phyloP scores from a whole-genome alignment of 2,329 filamentous ascomycete species.

The Aspergillus sp. region DNA sequence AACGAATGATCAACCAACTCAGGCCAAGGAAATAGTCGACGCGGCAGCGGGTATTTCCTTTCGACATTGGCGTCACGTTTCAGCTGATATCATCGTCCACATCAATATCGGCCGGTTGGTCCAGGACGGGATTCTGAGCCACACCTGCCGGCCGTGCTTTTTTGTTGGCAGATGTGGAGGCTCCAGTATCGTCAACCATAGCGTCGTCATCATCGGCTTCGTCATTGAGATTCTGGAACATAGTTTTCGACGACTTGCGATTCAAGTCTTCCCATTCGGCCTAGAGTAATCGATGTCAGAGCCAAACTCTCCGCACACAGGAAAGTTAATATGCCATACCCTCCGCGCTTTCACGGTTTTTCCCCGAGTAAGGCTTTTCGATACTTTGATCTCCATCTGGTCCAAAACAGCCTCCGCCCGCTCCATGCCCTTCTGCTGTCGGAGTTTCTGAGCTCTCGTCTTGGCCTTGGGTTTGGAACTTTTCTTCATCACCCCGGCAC shows the following conservation, averaged over 20 bases:
- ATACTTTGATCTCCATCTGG: constrained; percentile 55
- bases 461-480: constrained; percentile 46
- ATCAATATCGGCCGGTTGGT: constrained; percentile 29
- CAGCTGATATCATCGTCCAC: constrained; percentile 46
- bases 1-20: constrained; percentile 65
- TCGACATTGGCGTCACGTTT: constrained; percentile 15
- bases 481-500: constrained; percentile 54
- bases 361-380: constrained; percentile 49
- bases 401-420: constrained; percentile 54
- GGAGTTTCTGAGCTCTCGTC: constrained; percentile 52
- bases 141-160: constrained; percentile 11
- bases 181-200: constrained; percentile 30
- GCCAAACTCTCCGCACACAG: neutral
- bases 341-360: constrained; percentile 50
- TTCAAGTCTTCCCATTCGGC: constrained; percentile 43
- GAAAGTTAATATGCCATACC: constrained; percentile 24
- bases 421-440: constrained; percentile 55
- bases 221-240: constrained; percentile 41
- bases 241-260: constrained; percentile 24
- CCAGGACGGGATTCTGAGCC: constrained; percentile 18
- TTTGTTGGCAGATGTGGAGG: constrained; percentile 18
- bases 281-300: constrained; percentile 24
- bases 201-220: constrained; percentile 37
- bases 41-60: constrained; percentile 12
- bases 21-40: constrained; percentile 41